phyloP scores from a whole-genome alignment of 495 filamentous ascomycete genomes.

The Talaromyces adpressus region DNA sequence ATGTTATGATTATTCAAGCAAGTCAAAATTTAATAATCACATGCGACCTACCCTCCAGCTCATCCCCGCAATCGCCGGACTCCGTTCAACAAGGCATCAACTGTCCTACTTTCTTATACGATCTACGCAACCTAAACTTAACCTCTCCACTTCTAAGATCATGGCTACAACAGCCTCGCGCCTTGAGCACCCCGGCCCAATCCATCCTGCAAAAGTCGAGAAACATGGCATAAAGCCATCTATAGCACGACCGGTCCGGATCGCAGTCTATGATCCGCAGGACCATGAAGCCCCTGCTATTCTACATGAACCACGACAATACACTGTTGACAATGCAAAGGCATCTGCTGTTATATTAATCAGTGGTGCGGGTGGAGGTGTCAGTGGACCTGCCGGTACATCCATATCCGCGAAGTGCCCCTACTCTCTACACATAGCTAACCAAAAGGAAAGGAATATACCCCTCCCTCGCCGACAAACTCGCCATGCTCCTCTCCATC shows the following conservation, averaged over 20 bases:
- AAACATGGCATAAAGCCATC: conserved; percentile 13
- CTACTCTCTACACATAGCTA: not conserved
- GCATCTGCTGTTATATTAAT: conserved; percentile 32
- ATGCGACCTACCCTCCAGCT: not conserved
- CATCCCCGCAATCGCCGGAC: not conserved
- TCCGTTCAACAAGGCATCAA: not conserved
- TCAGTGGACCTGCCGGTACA: conserved; percentile 32
- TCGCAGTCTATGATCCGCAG: conserved; percentile 19
- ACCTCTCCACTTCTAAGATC: not conserved
- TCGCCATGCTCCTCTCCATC: conserved; percentile 29
- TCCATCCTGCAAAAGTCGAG: conserved; percentile 19
- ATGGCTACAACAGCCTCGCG: conserved; percentile 4
- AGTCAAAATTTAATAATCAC: not conserved
- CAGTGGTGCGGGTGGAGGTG: conserved; percentile 38
- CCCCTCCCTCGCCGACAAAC: conserved; percentile 34
- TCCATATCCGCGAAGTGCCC: not conserved
- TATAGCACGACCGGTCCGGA: conserved; percentile 16
- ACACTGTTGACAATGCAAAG: conserved; percentile 11
- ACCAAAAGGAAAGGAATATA: conserved; percentile 20
- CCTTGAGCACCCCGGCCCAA: conserved; percentile 16
- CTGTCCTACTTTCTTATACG: not conserved
- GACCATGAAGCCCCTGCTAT: conserved; percentile 22
- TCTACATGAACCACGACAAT: conserved; percentile 18
- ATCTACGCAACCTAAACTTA: not conserved
- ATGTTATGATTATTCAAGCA: too few species aligned